Evolutionary conservation across 257 asterid genomes (phyloP), one percentile per base, ranked within the genome.

Genomic region (Fraxinus quadrangulata): DNA sequence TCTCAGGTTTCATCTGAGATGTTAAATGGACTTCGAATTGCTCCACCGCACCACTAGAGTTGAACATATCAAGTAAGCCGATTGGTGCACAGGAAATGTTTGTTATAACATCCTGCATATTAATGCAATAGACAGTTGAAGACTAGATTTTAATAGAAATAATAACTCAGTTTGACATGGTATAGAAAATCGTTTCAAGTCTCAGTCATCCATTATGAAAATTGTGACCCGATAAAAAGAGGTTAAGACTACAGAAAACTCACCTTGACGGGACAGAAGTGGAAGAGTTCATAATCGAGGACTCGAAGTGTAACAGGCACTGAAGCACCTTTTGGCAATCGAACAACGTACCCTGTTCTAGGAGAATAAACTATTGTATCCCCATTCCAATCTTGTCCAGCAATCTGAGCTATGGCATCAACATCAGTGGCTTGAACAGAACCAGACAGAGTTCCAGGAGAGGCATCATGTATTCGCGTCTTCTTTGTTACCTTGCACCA

Each of bases 31-130:
- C 86, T 36, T 90, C 92, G 23, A 81, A 81, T 70, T 84, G 87
- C 81, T 94, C 97, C 79, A 91, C 87, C 19, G 97, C 99, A 49
- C 99, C 97, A 56, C 94, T 80, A n/a, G 91, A 75, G 85, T 92
- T 94, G 90, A 92, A 87, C 99, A 94, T 94, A 85, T 89, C 90
- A 61, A 94, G 90, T 51, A 94, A 78, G 42, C 99, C 99, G n/a
- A 94, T 91, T 39, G 99, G 96, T 23, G 96, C 96, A 5, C 92
- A 90, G 33, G 84, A 88, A 26, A 88, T 59, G 76, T 82, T 74
- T 47, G 61, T 76, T 0, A 88, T 81, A n/a, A 91, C 80, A 73
- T 86, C 88, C 99, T 94, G 90, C 65, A 54, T 51, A 51, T 37
- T 51, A 12, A 19, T 51, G 61, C 23, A 51, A 51, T 14, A 51